phyloP scores from a whole-genome alignment of 148 eudicot species.

The Hydrangea macrophylla region DNA sequence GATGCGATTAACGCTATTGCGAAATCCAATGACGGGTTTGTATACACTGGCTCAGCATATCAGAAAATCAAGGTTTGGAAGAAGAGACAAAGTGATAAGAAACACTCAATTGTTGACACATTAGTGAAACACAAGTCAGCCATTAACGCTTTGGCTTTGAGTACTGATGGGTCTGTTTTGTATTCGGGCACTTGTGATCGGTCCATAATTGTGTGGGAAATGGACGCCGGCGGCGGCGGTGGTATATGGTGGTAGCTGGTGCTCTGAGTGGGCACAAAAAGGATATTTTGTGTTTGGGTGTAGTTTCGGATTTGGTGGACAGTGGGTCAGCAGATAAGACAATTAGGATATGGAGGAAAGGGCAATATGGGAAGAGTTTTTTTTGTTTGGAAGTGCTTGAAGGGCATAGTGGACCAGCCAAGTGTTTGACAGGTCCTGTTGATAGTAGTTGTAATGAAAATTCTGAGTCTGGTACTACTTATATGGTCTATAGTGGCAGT shows the following conservation, averaged over 20 bases:
- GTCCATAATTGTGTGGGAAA: slow-evolving; percentile 84
- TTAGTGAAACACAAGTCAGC: too few relatives aligned
- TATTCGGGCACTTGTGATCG: slow-evolving; percentile 85
- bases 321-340: slow-evolving; percentile 89
- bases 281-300: slow-evolving; percentile 65
- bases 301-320: slow-evolving; percentile 50
- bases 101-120: too few relatives aligned
- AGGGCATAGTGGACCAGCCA: slow-evolving; percentile 64
- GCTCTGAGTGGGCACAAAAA: slow-evolving; percentile 78
- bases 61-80: too few relatives aligned
- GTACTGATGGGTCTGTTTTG: too few relatives aligned
- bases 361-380: too few relatives aligned
- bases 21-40: slow-evolving; percentile 47
- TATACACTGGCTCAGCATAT: slow-evolving; percentile 84
- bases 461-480: slow-evolving; percentile 31
- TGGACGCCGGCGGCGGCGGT: slow-evolving; percentile 12
- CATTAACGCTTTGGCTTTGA: too few relatives aligned
- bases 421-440: slow-evolving; percentile 54
- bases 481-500: slow-evolving; percentile 68
- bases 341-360: slow-evolving; percentile 72
- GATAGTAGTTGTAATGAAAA: slow-evolving; percentile 19
- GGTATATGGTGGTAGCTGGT: slow-evolving; percentile 52
- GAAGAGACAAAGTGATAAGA: too few relatives aligned
- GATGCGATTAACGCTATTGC: too few relatives aligned
- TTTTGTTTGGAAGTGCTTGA: slow-evolving; percentile 68